Percentiles rank a stretch among this genome's conserved stretches.
Evolutionary conservation across 1,284 basidiomycete species (phyloP).

Genomic region (Ustilago crameri): DNA sequence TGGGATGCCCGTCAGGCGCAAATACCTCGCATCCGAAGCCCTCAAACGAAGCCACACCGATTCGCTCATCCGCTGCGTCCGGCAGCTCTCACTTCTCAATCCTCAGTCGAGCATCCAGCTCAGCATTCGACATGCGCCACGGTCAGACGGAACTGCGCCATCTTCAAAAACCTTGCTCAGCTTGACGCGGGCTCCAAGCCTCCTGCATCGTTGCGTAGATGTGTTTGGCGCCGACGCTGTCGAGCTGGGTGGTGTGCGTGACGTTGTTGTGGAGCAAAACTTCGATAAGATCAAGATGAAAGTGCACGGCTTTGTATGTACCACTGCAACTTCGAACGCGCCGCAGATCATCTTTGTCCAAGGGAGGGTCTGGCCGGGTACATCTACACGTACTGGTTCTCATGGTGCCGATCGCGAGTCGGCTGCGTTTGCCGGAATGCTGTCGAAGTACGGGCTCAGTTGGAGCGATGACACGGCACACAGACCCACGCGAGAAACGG

Average conservation of each 20-base stretch:
- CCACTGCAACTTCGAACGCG: not conserved
- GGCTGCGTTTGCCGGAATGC: conserved; percentile 8
- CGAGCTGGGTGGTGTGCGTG: not conserved
- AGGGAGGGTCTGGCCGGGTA: conserved; percentile 11
- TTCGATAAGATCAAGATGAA: conserved; percentile 14
- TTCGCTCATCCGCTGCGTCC: conserved; percentile 9
- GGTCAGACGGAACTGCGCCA: conserved; percentile 2
- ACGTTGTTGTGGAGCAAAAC: not conserved
- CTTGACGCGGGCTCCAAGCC: conserved; percentile 8
- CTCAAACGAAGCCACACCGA: conserved; percentile 4
- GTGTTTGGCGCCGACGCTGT: conserved; percentile 8
- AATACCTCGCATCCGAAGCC: conserved; percentile 16
- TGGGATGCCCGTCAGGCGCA: conserved; percentile 24
- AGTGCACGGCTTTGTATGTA: conserved; percentile 12
- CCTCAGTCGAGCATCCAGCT: conserved; percentile 9
- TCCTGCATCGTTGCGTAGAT: conserved; percentile 11
- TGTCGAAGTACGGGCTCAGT: conserved; percentile 9
- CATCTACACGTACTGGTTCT: not conserved
- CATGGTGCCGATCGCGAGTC: conserved; percentile 5
- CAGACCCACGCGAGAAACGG: not conserved
- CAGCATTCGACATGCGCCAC: conserved; percentile 6
- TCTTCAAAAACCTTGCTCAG: conserved; percentile 9
- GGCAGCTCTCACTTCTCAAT: conserved; percentile 19
- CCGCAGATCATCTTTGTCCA: conserved; percentile 18
- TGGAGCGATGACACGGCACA: conserved; percentile 8